Evolutionary conservation across 2,329 filamentous ascomycete species (phyloP), one percentile per base, ranked within the genome.

Genomic region (Cladosporium sp.): DNA sequence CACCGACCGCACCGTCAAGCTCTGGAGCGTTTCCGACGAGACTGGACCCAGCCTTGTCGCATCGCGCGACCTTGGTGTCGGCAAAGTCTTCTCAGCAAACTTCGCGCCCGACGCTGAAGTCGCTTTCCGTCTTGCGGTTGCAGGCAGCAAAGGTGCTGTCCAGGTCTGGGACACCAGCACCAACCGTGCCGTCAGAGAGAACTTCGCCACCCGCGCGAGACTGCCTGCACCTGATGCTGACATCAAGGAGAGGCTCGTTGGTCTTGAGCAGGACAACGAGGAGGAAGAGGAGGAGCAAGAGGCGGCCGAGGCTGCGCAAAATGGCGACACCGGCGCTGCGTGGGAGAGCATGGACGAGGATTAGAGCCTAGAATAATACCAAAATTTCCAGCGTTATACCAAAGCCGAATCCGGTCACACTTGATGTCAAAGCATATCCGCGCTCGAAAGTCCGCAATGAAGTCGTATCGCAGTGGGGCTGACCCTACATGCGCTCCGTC

Each of bases 131-230:
- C 84, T 99, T 53, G 91, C 93, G 2, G 92, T 99, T 21, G 95
- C 94, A 7, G 95, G 95, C 64, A 98, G 93, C 83, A 96, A 96
- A 81, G 95, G 95, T 55, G 87, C 87, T 40, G 88, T 98, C 75
- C 91, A 96, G 77, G 89, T 99, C 62, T 99, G 95, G 95, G 94
- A 98, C 79, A 97, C 95, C 26, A 89, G 92, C 77, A 99, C 95
- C 65, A 99, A 99, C 77, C 87, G 87, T 16, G 90, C 91, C 29
- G 92, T 99, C 35, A 87, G 95, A 66, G 86, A 90, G 69, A 89
- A 90, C 1, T 99, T 99, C 80, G 92, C 91, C 40, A 87, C 82
- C 73, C 89, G 87, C 66, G 84, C 94, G 65, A 84, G 70, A 67
- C 76, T 86, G 40, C 80, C 83, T 7, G 66, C 67, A 5, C 80